Evolutionary conservation across 2,329 filamentous ascomycete species (phyloP), one percentile per base, ranked within the genome.

Genomic region (Ceratocystis alfenasii): DNA sequence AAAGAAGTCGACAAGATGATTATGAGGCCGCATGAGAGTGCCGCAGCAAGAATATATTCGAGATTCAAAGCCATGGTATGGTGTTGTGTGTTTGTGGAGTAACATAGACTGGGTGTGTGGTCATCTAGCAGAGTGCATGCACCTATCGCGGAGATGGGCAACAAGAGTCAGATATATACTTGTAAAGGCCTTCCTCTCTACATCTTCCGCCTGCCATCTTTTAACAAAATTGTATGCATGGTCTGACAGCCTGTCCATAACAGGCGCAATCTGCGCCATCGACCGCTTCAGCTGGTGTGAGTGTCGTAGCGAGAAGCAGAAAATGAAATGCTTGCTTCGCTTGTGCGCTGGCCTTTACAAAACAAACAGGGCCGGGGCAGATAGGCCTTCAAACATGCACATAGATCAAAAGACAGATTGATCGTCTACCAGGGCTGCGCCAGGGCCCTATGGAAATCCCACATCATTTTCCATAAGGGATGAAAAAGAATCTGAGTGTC

Each of bases 261-360:
- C 22, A 30, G 28, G 53, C 53, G 5, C 53, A 57, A 57, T 57
- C 53, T 57, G 53, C 53, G 17, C 22, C 25, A 30, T n/a, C 53
- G 22, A 57, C 53, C 53, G 53, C 12, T 33, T 30, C 53, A 57
- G 53, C 53, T 57, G 53, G n/a, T 20, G 28, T 57, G 53, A 55
- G 4, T 2, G 50, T 12, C 5, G 20, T 28, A 55, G 20, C 50
- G 50, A 55, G 20, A 55, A 55, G 50, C 7, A 55, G 20, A 55
- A 25, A 55, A 1, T 25, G 15, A 30, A 30, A 5, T 10, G 50
- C 50, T 15, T 55, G 46, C 50, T 25, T 25, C 12, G 50, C 50
- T 25, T 55, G 25, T 53, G n/a, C 48, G 36, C 48, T 12, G 22
- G 7, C 48, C 30, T 33, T 33, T 33, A 33, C 30, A 33, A 33